Conservation (phyloP, 306 rosid species). For the Prunus dulcis region DNA sequence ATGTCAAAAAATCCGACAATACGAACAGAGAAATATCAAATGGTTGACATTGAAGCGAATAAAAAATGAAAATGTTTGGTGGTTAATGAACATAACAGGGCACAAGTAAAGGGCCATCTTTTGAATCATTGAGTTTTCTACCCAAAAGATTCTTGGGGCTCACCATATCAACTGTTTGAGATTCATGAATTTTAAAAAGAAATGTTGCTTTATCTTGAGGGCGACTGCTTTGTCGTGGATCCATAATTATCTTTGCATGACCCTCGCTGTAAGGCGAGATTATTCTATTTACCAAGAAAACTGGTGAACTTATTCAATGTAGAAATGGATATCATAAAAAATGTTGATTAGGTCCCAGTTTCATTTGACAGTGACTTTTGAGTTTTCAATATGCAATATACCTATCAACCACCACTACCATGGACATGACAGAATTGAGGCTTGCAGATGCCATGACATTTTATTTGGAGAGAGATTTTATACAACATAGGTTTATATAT, state of each 20-base stretch:
- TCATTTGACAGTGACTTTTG: neutral
- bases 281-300: neutral
- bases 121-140: slow-evolving; percentile 7
- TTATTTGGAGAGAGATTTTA: neutral
- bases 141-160: slow-evolving; percentile 15
- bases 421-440: neutral
- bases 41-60: slow-evolving; percentile 16
- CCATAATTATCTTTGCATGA: slow-evolving; percentile 5
- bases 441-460: neutral
- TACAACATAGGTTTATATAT: neutral
- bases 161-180: slow-evolving; percentile 15
- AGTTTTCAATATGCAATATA: neutral
- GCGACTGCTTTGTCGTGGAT: slow-evolving; percentile 21
- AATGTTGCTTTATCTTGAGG: slow-evolving; percentile 6
- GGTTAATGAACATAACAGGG: neutral
- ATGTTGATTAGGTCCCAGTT: slow-evolving; percentile 3
- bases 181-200: neutral
- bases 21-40: neutral
- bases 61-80: neutral
- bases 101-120: neutral
- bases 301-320: neutral
- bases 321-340: slow-evolving; percentile 10
- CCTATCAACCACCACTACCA: neutral
- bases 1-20: neutral
- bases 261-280: slow-evolving; percentile 15